A percentile compares a stretch with the other conserved stretches of the same genome.
These are phyloP conservation scores for Boletellus sp. DNA, from an alignment of 768 basidiomycete genomes.

Conservation along the genomic window DNA sequence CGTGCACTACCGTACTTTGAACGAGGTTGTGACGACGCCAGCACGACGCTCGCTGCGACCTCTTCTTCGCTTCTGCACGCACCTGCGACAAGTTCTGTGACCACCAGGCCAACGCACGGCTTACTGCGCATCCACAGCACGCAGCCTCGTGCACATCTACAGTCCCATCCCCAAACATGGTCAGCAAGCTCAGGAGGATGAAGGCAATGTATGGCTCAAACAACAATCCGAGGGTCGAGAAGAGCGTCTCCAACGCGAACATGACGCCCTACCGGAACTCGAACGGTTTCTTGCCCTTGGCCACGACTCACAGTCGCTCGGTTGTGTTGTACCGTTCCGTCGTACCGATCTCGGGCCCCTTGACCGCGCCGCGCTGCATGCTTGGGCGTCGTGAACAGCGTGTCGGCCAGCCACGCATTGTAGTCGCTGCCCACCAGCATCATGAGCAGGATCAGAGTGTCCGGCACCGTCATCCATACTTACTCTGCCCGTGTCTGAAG, in stretches of 20 bases:
- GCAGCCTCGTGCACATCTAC: constrained; percentile 92
- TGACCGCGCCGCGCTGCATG: constrained; percentile 96
- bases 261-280: constrained; percentile 90
- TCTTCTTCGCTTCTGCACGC: constrained; percentile 60
- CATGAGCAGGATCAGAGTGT: constrained; percentile 88
- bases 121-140: too few species aligned
- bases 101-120: too few species aligned
- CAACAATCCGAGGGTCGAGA: constrained; percentile 76
- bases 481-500: constrained; percentile 93
- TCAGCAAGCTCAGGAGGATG: constrained; percentile 77
- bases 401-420: constrained; percentile 58
- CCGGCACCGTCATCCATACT: constrained; percentile 94
- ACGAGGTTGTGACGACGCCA: constrained; percentile 77
- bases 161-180: constrained; percentile 81
- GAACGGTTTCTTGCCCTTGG: constrained; percentile 86
- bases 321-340: constrained; percentile 85
- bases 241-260: constrained; percentile 92
- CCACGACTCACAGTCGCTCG: constrained; percentile 62
- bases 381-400: constrained; percentile 74
- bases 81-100: constrained; percentile 77
- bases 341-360: constrained; percentile 81
- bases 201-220: constrained; percentile 93
- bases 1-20: constrained; percentile 49
- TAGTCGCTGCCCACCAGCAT: constrained; percentile 51
- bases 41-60: constrained; percentile 70